Evolutionary conservation across 305 asterid genomes (phyloP).

Genomic region (Fraxinus angustifolia): DNA sequence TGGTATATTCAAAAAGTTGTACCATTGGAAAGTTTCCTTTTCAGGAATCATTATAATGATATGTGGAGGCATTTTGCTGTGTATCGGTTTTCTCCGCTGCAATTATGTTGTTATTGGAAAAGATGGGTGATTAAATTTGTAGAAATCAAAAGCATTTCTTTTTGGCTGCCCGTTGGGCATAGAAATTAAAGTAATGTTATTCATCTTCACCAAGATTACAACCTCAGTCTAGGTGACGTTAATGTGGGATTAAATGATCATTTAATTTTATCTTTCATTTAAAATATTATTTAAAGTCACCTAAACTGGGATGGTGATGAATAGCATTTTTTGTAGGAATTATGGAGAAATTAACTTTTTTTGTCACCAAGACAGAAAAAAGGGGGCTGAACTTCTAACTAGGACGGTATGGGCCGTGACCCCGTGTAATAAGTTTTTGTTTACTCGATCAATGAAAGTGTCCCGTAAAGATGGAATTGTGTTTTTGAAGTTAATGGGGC

Average conservation of each 20-base stretch:
- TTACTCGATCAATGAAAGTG: background rate
- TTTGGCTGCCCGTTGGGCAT: background rate
- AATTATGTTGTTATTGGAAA: background rate
- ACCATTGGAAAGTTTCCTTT: background rate
- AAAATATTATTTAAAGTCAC: no score
- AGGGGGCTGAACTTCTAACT: background rate
- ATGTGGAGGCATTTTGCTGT: background rate
- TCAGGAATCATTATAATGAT: background rate
- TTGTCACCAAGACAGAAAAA: no score
- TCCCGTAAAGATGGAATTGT: background rate
- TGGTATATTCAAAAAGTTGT: background rate
- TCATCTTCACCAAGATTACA: no score
- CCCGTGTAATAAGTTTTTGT: no score
- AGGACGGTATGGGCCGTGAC: background rate
- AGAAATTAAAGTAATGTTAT: no score
- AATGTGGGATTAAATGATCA: no score
- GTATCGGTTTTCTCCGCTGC: background rate
- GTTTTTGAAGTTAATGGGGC: background rate
- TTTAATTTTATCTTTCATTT: no score
- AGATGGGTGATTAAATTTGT: conserved; percentile 10
- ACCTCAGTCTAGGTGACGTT: no score
- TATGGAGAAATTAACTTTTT: background rate
- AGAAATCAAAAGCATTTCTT: background rate
- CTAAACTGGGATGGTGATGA: no score
- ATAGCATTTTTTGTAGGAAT: background rate